Base-by-base conservation (phyloP, 73 alveolate species). In the Uronychia setigera region DNA sequence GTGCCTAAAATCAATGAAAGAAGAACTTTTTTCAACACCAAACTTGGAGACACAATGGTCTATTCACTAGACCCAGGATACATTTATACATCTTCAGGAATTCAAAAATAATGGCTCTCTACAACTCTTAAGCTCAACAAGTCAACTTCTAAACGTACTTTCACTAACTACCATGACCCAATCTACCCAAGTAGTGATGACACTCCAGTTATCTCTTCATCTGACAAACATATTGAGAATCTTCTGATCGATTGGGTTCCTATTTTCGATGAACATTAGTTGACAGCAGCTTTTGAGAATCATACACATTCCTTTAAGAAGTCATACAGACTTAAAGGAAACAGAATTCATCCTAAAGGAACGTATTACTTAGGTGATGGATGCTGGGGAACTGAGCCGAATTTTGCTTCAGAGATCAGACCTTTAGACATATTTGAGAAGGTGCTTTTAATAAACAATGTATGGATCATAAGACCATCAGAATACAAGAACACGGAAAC, bases 121-220 rank as follows among this genome's bases (percentile, higher is more conserved):
- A 34, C 27, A 29, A 27, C 67, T 46, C 67, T 46, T 5, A 46
- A 25, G 35, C 86, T 80, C n/a, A 26, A 32, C 26, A 74, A 59
- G 33, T 28, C 80, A 26, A 1, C 67, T 1, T 33, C 80, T 5
- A 11, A 28, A n/a, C 28, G 27, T 26, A 76, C 30, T 27, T 46
- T 89, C 32, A 86, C 94, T 26, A 86, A 89, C 35, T 89, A 77
- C 78, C 94, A 89, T 59, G 92, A 80, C 11, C 94, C 94, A 11
- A 82, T 89, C 29, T 89, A 89, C 87, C 80, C 90, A 58, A 46
- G 67, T n/a, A 31, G 74, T 9, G 27, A 46, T 5, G 67, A 46
- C 19, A 11, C 67, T 5, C n/a, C 67, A 46, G n/a, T 46, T 19
- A 11, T 46, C 19, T 5, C 67, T 46, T 5, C n/a, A 19, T 11